Evolutionary conservation across 768 basidiomycete species (phyloP).

Genomic region (Phaeotremella skinneri): DNA sequence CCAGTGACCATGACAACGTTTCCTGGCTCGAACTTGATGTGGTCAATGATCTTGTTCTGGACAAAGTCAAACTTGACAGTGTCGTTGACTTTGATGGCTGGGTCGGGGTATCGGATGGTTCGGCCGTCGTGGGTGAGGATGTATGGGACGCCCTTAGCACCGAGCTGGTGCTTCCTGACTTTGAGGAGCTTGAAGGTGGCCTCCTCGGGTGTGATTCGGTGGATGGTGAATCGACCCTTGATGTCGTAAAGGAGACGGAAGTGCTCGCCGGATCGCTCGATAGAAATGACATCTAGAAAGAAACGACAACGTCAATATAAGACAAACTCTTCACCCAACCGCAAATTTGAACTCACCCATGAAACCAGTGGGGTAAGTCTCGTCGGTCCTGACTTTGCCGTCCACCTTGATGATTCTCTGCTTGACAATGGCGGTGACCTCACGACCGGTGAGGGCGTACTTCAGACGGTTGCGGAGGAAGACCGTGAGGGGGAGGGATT

Average conservation of each 20-base stretch:
- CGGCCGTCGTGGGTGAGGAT: slow-evolving; percentile 98
- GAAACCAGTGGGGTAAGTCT: slow-evolving; percentile 95
- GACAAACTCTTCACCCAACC: slow-evolving; percentile 4
- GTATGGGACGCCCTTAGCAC: slow-evolving; percentile 90
- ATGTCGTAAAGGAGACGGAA: slow-evolving; percentile 99
- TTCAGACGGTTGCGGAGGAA: slow-evolving; percentile 99
- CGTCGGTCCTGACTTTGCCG: slow-evolving; percentile 95
- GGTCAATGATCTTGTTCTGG: slow-evolving; percentile 84
- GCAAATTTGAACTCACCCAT: slow-evolving; percentile 66
- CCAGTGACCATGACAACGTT: slow-evolving; percentile 98
- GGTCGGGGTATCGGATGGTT: slow-evolving; percentile 99
- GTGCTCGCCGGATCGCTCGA: slow-evolving; percentile 98
- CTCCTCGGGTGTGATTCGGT: slow-evolving; percentile 98
- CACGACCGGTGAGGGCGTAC: slow-evolving; percentile 94
- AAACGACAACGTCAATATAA: background rate
- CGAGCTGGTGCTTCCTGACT: slow-evolving; percentile 86
- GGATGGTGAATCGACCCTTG: slow-evolving; percentile 99
- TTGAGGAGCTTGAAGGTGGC: slow-evolving; percentile 89
- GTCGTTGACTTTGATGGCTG: slow-evolving; percentile 90
- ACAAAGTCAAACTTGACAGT: slow-evolving; percentile 96
- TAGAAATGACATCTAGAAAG: slow-evolving; percentile 81
- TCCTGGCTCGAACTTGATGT: slow-evolving; percentile 93
- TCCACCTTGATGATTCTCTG: slow-evolving; percentile 98
- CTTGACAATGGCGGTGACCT: slow-evolving; percentile 91
- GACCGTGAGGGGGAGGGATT: slow-evolving; percentile 93